Conservation (phyloP, 2,329 filamentous ascomycete species). For the Aspergillus jensenii region DNA sequence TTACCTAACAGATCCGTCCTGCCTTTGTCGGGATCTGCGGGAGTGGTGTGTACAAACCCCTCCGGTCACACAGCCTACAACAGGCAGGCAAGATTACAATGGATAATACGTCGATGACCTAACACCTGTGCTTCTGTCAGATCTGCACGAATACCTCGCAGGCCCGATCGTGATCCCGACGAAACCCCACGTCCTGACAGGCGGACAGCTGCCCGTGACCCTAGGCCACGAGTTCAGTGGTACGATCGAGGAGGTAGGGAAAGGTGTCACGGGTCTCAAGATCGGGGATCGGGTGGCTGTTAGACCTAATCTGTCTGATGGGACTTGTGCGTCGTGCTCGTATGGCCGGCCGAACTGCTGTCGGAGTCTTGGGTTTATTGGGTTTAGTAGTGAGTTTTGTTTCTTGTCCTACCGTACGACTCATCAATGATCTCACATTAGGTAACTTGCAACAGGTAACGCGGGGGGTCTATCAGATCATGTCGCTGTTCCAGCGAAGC, state of each 20-base stretch:
- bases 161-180: constrained; percentile 51
- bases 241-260: constrained; percentile 58
- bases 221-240: constrained; percentile 68
- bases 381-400: constrained; percentile 42
- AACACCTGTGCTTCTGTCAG: constrained; percentile 18
- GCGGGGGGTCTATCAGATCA: constrained; percentile 32
- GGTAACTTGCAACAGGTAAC: constrained; percentile 15
- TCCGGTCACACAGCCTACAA: neutral
- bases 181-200: constrained; percentile 58
- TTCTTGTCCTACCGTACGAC: neutral
- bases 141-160: constrained; percentile 55
- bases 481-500: constrained; percentile 21
- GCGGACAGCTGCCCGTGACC: constrained; percentile 57
- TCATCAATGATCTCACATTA: neutral
- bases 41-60: constrained; percentile 20
- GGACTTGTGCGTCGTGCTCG: constrained; percentile 56
- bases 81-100: too few species aligned
- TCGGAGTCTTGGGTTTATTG: constrained; percentile 55
- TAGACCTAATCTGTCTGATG: constrained; percentile 61
- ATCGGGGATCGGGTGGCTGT: constrained; percentile 60
- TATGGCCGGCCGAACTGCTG: constrained; percentile 59
- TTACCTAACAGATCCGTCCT: constrained; percentile 24
- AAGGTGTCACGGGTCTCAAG: constrained; percentile 47
- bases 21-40: constrained; percentile 39
- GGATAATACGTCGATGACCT: neutral